Percentiles rank a stretch among this genome's conserved stretches.
These are phyloP conservation scores for Leishmania major DNA, from an alignment of 208 protist species.

Conservation along the genomic window DNA sequence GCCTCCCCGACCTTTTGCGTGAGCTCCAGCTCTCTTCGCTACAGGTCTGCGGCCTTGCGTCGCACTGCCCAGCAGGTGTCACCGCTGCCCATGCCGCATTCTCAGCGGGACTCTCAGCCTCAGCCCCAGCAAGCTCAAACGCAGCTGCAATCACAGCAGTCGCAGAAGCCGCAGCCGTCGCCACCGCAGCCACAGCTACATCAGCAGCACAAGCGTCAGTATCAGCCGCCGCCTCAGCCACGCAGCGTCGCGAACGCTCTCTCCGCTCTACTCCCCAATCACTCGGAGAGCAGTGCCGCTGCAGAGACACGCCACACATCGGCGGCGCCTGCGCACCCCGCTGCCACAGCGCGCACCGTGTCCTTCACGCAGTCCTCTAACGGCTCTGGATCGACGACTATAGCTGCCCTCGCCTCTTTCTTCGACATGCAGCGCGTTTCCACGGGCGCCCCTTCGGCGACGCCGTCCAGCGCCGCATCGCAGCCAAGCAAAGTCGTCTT, in stretches of 20 bases:
- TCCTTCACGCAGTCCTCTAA: conserved; percentile 1
- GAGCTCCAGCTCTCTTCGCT: not conserved
- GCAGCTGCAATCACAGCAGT: not conserved
- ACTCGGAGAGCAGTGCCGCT: too few relatives aligned
- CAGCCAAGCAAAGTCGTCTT: conserved; percentile 1
- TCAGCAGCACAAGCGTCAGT: not conserved
- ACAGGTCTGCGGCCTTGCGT: not conserved
- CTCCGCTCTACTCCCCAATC: not conserved
- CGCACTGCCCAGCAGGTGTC: not conserved
- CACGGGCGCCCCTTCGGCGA: not conserved
- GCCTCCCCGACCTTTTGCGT: conserved; percentile 3
- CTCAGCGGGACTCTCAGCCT: conserved; percentile 2
- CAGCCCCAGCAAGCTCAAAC: not conserved
- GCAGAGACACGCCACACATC: not conserved
- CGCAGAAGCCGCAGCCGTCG: not conserved
- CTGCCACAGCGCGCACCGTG: not conserved
- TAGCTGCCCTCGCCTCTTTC: conserved; percentile 7
- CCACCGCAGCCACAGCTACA: not conserved
- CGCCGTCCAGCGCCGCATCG: not conserved
- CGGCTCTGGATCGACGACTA: not conserved
- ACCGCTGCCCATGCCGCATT: not conserved
- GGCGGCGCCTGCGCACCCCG: not conserved
- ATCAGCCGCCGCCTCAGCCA: conserved; percentile 12
- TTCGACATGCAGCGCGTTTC: not conserved
- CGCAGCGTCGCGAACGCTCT: conserved; percentile 18